Evolutionary conservation across 108 stramenopile species (phyloP).

Genomic region (Epithemia pelagica): DNA sequence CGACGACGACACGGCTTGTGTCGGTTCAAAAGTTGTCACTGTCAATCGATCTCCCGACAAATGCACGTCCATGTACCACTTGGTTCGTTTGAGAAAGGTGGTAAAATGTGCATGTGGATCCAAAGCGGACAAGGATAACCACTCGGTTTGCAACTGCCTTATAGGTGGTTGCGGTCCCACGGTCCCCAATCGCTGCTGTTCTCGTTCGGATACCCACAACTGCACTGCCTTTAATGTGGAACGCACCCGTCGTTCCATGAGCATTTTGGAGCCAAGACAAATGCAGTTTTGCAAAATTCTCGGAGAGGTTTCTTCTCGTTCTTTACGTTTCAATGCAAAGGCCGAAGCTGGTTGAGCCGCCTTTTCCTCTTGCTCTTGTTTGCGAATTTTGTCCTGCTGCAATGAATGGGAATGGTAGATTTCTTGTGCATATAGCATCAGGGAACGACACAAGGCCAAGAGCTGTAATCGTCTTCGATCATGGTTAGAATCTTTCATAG

Average conservation of each 20-base stretch:
- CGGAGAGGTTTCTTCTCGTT: constrained; percentile 29
- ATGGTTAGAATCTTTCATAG: background rate
- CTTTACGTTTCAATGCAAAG: constrained; percentile 28
- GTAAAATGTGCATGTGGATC: constrained; percentile 60
- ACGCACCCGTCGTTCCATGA: constrained; percentile 70
- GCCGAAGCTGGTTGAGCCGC: constrained; percentile 6
- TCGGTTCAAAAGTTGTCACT: constrained; percentile 30
- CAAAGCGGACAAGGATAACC: constrained; percentile 72
- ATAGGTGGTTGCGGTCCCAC: constrained; percentile 1
- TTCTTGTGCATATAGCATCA: constrained; percentile 73
- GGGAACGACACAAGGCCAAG: constrained; percentile 55
- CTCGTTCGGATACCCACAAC: background rate
- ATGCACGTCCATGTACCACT: constrained; percentile 37
- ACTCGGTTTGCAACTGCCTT: constrained; percentile 34
- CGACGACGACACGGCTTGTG: background rate
- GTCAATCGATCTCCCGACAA: constrained; percentile 53
- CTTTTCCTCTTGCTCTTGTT: background rate
- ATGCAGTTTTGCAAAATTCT: constrained; percentile 64
- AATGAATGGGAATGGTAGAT: constrained; percentile 70
- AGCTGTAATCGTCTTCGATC: too few relatives aligned
- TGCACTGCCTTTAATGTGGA: constrained; percentile 23
- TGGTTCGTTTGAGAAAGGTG: constrained; percentile 25
- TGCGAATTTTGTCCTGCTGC: constrained; percentile 20
- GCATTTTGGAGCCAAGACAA: constrained; percentile 59
- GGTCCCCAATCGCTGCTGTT: background rate